These are phyloP conservation scores for Ilex aquifolium DNA, from an alignment of 257 asterid genomes.

Conservation along the genomic window DNA sequence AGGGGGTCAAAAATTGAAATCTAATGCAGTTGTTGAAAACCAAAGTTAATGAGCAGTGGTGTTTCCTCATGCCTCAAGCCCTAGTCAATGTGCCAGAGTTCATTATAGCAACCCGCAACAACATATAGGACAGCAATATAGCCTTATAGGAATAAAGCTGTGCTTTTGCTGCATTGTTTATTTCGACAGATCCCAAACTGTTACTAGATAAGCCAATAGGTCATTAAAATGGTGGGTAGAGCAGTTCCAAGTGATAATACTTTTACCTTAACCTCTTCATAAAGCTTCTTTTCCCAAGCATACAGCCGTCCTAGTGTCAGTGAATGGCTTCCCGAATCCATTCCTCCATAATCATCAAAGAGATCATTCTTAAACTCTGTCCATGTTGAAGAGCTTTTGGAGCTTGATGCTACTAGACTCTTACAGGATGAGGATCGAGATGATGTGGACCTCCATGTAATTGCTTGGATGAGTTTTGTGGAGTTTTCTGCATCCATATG, in stretches of 20 bases:
- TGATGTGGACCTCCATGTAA: conserved; percentile 52
- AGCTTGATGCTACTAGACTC: conserved; percentile 70
- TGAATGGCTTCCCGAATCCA: conserved; percentile 86
- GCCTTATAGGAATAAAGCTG: too few species aligned
- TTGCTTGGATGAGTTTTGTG: conserved; percentile 61
- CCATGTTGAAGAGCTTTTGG: conserved; percentile 70
- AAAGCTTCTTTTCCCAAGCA: conserved; percentile 96
- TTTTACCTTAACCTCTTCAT: conserved; percentile 80
- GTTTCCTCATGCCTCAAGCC: too few species aligned
- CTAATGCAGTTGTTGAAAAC: too few species aligned
- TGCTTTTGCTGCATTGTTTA: too few species aligned
- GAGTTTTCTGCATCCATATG: conserved; percentile 60
- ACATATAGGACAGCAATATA: too few species aligned
- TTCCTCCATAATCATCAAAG: conserved; percentile 77
- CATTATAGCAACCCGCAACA: too few species aligned
- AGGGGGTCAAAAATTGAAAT: too few species aligned
- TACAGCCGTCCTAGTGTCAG: conserved; percentile 79
- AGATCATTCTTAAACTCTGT: conserved; percentile 72
- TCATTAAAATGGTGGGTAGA: too few species aligned
- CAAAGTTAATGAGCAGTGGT: too few species aligned
- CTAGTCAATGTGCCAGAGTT: too few species aligned
- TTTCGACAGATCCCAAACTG: too few species aligned
- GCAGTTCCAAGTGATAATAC: neutral
- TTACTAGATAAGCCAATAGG: too few species aligned
- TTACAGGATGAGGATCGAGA: conserved; percentile 58